Evolutionary conservation across 1,139 yeast species (phyloP).

Genomic region (Debaryomyces nepalensis): DNA sequence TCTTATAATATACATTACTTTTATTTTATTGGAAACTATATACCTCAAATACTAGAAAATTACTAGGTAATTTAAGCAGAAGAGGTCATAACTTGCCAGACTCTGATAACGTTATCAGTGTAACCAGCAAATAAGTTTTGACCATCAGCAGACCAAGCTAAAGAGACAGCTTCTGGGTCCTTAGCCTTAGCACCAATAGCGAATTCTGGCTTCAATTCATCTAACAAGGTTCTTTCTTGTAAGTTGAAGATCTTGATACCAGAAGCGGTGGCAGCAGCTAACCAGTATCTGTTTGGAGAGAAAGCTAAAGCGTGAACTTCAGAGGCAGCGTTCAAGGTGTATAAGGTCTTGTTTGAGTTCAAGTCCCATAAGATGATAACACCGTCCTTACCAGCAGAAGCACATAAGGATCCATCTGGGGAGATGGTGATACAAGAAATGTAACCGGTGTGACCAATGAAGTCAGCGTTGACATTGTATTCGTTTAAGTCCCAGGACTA

Average conservation of each 20-base stretch:
- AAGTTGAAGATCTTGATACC: slow-evolving; percentile 99
- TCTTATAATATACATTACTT: slow-evolving; percentile 13
- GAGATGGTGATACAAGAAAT: slow-evolving; percentile 96
- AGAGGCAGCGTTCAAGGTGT: slow-evolving; percentile 94
- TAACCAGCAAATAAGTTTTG: slow-evolving; percentile 99
- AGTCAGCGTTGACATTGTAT: slow-evolving; percentile 91
- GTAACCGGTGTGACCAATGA: slow-evolving; percentile 99
- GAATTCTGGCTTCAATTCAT: slow-evolving; percentile 98
- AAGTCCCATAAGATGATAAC: slow-evolving; percentile 98
- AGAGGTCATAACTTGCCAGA: slow-evolving; percentile 99
- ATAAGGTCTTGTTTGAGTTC: slow-evolving; percentile 83
- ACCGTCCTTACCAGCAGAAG: slow-evolving; percentile 99
- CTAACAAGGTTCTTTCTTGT: slow-evolving; percentile 94
- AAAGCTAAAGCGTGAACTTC: slow-evolving; percentile 98
- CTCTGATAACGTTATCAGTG: slow-evolving; percentile 99
- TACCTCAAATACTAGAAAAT: slow-evolving; percentile 11
- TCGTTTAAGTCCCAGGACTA: slow-evolving; percentile 95
- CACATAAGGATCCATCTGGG: slow-evolving; percentile 99
- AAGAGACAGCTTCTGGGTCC: slow-evolving; percentile 98
- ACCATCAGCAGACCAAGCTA: slow-evolving; percentile 99
- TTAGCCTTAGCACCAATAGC: slow-evolving; percentile 88
- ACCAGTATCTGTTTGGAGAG: slow-evolving; percentile 99
- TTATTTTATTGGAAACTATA: slow-evolving; percentile 9
- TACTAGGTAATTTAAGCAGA: slow-evolving; percentile 43
- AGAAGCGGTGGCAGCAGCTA: slow-evolving; percentile 98